Percentiles rank a stretch among this genome's conserved stretches.
These are phyloP conservation scores for Penicillium griseofulvum DNA, from an alignment of 2,329 filamentous ascomycete genomes.

Conservation along the genomic window DNA sequence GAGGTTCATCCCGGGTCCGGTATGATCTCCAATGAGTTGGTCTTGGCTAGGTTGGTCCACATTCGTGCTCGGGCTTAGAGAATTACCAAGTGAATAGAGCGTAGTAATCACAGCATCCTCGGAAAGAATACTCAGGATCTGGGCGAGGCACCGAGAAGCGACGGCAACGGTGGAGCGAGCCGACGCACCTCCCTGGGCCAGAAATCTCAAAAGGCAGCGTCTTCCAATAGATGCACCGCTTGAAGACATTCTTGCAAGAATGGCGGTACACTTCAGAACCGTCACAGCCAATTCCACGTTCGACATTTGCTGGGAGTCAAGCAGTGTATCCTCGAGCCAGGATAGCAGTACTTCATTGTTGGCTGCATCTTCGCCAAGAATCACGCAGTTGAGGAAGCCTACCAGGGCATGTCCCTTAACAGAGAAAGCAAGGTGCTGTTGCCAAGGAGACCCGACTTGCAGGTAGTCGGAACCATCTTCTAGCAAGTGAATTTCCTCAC, in stretches of 20 bases:
- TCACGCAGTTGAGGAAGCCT: slow-evolving; percentile 79
- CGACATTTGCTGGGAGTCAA: slow-evolving; percentile 77
- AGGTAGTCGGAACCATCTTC: slow-evolving; percentile 90
- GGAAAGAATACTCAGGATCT: slow-evolving; percentile 75
- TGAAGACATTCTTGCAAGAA: slow-evolving; percentile 73
- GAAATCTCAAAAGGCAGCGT: slow-evolving; percentile 76
- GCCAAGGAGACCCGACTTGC: slow-evolving; percentile 77
- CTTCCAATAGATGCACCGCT: slow-evolving; percentile 72
- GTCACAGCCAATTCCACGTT: slow-evolving; percentile 73
- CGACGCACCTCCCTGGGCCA: slow-evolving; percentile 73
- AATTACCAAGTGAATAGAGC: slow-evolving; percentile 92
- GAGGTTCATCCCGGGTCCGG: slow-evolving; percentile 50
- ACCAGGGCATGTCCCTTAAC: slow-evolving; percentile 81
- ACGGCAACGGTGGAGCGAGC: slow-evolving; percentile 67
- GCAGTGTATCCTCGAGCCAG: slow-evolving; percentile 82
- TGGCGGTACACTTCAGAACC: slow-evolving; percentile 75
- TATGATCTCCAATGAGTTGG: slow-evolving; percentile 33
- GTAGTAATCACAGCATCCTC: slow-evolving; percentile 94
- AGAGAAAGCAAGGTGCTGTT: slow-evolving; percentile 80
- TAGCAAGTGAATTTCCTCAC: slow-evolving; percentile 79
- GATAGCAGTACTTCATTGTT: slow-evolving; percentile 74
- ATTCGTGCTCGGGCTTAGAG: slow-evolving; percentile 70
- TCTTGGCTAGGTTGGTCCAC: slow-evolving; percentile 47
- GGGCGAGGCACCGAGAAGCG: slow-evolving; percentile 81
- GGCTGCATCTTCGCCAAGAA: slow-evolving; percentile 76